Percentiles rank a stretch among this genome's conserved stretches.
phyloP scores from a whole-genome alignment of 306 rosid species.

The Vigna angularis region DNA sequence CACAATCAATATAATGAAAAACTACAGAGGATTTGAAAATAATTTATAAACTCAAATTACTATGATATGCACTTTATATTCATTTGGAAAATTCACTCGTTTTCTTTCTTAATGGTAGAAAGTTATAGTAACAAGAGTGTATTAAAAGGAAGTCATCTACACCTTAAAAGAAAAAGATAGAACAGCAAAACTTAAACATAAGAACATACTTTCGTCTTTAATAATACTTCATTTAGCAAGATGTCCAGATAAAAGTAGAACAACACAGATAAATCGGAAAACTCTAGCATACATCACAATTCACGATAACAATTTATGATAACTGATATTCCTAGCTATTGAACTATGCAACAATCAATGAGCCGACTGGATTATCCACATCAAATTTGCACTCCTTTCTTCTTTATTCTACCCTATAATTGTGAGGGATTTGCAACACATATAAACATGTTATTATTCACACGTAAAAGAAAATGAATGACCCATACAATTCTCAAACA shows the following conservation, averaged over 20 bases:
- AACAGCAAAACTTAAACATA: background rate
- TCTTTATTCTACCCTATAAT: background rate
- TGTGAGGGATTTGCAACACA: slow-evolving; percentile 6
- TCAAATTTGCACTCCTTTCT: slow-evolving; percentile 2
- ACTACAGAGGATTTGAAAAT: background rate
- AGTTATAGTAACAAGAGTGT: background rate
- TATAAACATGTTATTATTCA: background rate
- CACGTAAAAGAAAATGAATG: slow-evolving; percentile 20
- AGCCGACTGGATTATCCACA: background rate
- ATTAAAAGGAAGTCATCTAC: background rate
- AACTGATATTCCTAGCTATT: background rate
- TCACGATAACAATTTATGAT: background rate
- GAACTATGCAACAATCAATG: slow-evolving; percentile 25
- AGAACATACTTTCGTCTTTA: background rate
- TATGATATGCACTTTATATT: background rate
- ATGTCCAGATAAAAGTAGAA: slow-evolving; percentile 3
- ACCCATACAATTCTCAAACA: slow-evolving; percentile 35
- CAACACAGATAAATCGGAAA: background rate
- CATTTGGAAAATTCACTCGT: background rate
- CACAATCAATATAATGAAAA: background rate
- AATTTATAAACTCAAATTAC: background rate
- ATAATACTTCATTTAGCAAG: background rate
- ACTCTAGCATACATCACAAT: background rate
- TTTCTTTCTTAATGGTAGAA: background rate
- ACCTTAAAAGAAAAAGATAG: background rate